Percentiles rank a stretch among this genome's conserved stretches.
These are phyloP conservation scores for Stephania yunnanensis DNA, from an alignment of 164 flowering plant genomes.

Conservation along the genomic window DNA sequence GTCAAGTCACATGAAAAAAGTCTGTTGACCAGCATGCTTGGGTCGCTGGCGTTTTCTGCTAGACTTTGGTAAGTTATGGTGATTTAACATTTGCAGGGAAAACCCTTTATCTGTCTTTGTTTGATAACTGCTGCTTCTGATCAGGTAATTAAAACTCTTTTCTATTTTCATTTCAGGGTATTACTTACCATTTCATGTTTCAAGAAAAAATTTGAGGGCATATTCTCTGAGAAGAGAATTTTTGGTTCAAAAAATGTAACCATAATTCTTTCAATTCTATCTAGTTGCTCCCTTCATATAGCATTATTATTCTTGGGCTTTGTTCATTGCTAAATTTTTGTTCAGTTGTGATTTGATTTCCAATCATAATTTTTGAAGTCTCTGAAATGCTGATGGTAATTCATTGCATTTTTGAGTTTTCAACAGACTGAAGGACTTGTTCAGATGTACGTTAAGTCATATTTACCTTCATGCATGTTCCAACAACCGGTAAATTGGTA, in stretches of 20 bases:
- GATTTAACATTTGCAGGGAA: neutral
- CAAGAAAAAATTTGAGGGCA: slow-evolving; percentile 58
- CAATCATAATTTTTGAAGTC: neutral
- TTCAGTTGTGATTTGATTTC: neutral
- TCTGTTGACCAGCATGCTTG: slow-evolving; percentile 57
- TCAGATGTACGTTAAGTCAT: slow-evolving; percentile 50
- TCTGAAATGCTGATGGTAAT: slow-evolving; percentile 25
- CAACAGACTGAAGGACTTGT: slow-evolving; percentile 71
- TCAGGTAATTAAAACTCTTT: neutral
- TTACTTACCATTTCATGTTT: slow-evolving; percentile 60
- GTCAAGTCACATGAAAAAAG: slow-evolving; percentile 31
- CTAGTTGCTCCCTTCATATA: slow-evolving; percentile 1
- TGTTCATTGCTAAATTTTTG: neutral
- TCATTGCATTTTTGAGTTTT: slow-evolving; percentile 33
- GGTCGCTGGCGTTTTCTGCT: slow-evolving; percentile 57
- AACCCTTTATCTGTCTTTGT: neutral
- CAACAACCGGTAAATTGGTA: slow-evolving; percentile 51
- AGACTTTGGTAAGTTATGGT: slow-evolving; percentile 59
- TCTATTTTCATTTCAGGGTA: slow-evolving; percentile 50
- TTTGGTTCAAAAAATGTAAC: slow-evolving; percentile 76
- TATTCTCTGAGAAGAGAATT: slow-evolving; percentile 61
- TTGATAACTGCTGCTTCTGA: slow-evolving; percentile 4
- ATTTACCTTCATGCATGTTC: slow-evolving; percentile 39
- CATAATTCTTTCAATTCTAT: slow-evolving; percentile 3
- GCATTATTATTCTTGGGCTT: neutral